Evolutionary conservation across 2,329 filamentous ascomycete genomes (phyloP).

Genomic region (Aspergillus fructus): DNA sequence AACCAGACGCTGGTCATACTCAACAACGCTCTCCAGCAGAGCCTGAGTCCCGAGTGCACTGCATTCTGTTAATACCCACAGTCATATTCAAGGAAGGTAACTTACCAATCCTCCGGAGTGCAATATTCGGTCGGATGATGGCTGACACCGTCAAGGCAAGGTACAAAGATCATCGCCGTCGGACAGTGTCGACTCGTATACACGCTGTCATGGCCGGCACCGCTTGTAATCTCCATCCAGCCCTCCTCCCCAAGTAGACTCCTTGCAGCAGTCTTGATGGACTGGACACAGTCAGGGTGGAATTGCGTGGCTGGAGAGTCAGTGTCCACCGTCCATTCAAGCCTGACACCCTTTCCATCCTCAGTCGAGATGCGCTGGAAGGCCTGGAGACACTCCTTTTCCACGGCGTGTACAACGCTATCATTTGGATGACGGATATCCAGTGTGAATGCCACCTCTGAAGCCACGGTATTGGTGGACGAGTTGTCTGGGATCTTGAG

Average conservation of each 20-base stretch:
- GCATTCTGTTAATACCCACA: not conserved
- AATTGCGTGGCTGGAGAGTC: slow-evolving; percentile 59
- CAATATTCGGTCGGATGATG: slow-evolving; percentile 61
- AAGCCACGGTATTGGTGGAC: slow-evolving; percentile 67
- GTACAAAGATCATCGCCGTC: slow-evolving; percentile 64
- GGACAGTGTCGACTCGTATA: slow-evolving; percentile 56
- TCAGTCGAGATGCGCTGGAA: slow-evolving; percentile 58
- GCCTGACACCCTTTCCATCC: slow-evolving; percentile 49
- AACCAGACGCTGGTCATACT: slow-evolving; percentile 22
- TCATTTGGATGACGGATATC: slow-evolving; percentile 63
- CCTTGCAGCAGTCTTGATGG: slow-evolving; percentile 57
- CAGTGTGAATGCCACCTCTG: slow-evolving; percentile 62
- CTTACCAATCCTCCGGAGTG: slow-evolving; percentile 44
- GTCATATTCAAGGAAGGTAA: not conserved
- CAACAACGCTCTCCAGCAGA: slow-evolving; percentile 48
- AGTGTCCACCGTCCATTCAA: slow-evolving; percentile 60
- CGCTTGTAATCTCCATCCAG: slow-evolving; percentile 52
- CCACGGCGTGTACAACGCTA: slow-evolving; percentile 54
- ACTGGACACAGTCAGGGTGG: slow-evolving; percentile 60
- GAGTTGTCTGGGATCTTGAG: slow-evolving; percentile 59
- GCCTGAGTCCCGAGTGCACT: slow-evolving; percentile 43
- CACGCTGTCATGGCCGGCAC: slow-evolving; percentile 61
- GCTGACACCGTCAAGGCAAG: slow-evolving; percentile 57
- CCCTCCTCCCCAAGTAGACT: slow-evolving; percentile 53
- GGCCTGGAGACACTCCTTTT: slow-evolving; percentile 52